Base-by-base conservation (phyloP, 352 stramenopile species). In the Globisporangium orthogonon region DNA sequence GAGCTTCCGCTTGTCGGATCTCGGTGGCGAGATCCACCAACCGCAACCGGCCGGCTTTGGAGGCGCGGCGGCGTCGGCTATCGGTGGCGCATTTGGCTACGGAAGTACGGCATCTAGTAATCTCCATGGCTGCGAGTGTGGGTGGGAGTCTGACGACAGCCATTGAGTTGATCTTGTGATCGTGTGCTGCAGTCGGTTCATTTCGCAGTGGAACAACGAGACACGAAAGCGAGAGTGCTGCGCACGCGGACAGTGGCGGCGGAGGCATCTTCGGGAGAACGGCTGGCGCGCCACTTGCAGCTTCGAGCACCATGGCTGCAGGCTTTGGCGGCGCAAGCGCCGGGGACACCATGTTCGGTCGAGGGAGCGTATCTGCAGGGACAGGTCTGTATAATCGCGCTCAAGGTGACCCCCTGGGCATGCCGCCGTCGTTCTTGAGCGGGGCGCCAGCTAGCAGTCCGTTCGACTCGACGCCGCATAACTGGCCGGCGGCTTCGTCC, bases 11-110 rank as follows among this genome's bases (percentile, higher is more conserved):
- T 56, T 86, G 39, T 83, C 76, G 33, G 74, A 89, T 65, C 70
- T 89, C 0, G 73, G 76, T 10, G 81, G 76, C 2, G 71, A 85
- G 47, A 74, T 84, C 29, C 71, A 87, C 40, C 58, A 77, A 29
- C 73, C 73, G 15, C 58, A 46, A 33, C 35, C 17, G 15, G 45
- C 37, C 15, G 65, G 67, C 45, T 63, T 73, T 51, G 47, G 59
- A 31, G 51, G 63, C 7, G 28, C 43, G 18, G 59, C 28, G 7
- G 53, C 43, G 1, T 50, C 54, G 9, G 56, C 47, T 17, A 76
- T 60, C 44, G 58, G 29, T 23, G 60, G 29, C 29, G 60, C 28
- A 73, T 88, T 69, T 59, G 63, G 14, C 73, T 82, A 41, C 60
- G 58, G 62, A 17, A 66, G 74, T 45, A 65, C 54, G 58, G 72